Base-by-base conservation (phyloP, 1,284 basidiomycete species). In the Pterula multifida region DNA sequence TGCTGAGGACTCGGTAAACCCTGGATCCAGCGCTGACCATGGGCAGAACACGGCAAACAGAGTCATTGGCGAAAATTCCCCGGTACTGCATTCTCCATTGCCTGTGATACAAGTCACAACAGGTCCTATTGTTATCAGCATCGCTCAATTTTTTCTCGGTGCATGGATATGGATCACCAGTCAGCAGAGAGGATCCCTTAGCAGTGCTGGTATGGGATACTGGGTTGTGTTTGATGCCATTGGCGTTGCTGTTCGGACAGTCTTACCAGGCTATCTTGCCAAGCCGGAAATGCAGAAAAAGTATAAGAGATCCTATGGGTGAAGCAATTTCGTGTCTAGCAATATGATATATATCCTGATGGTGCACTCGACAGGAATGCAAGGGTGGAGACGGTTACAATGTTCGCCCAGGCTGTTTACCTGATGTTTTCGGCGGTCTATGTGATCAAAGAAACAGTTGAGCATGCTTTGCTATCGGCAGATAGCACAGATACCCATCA, bases 221-320 rank as follows among this genome's bases (percentile, higher is more conserved):
- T 87, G 96, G 75, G 81, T 96, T 25, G 92, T 98, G 0, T 98
- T 98, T 60, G 95, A 98, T 63, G 79, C 91, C 2, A 72, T 91
- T 56, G 90, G 90, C 0, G 75, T 92, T 2, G 78, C 71, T 3
- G 58, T 84, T 17, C 69, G 74, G n/a, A 67, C 70, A 21, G 64
- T 84, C 1, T 58, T 82, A 13, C 77, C 77, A 3, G 66, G 53
- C 36, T 67, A 63, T 63, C 52, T 65, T 52, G 60, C 51, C 50
- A 55, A 49, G 2, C 21, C 48, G 51, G 57, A 52, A 56, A 58
- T 51, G 53, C 55, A 52, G 49, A 52, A 59, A 35, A 57, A 52
- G 25, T 53, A 59, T 12, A 48, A 65, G 52, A 61, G 69, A 51
- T 78, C 84, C 0, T 91, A 82, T 61, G 88, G 89, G 87, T 90